A percentile compares a stretch with the other conserved stretches of the same genome.
Conservation (phyloP, 345 rosid species). For the Gossypium turneri region DNA sequence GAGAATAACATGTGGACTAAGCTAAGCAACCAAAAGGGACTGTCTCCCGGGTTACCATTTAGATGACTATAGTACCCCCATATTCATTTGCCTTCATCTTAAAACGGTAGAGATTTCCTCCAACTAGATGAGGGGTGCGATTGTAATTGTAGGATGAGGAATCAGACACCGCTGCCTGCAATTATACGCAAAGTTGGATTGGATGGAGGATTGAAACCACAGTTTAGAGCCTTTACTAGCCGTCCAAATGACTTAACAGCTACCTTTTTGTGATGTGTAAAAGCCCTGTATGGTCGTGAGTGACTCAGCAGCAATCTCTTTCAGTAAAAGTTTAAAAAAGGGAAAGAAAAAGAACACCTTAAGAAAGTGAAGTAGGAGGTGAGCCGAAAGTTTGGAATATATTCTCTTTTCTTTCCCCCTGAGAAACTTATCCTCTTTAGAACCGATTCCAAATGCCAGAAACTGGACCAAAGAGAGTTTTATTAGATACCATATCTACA, state of each 20-base stretch:
- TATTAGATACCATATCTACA: not conserved
- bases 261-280: not conserved
- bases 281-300: not conserved
- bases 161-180: conserved; percentile 38
- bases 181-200: conserved; percentile 41
- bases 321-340: too few relatives aligned
- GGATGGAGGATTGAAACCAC: not conserved
- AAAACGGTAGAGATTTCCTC: not conserved
- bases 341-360: not conserved
- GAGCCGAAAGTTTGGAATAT: conserved; percentile 12
- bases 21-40: conserved; percentile 2
- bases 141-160: conserved; percentile 28
- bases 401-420: not conserved
- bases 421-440: not conserved
- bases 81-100: not conserved
- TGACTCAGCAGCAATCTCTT: not conserved
- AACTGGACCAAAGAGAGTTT: not conserved
- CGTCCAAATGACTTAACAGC: conserved; percentile 21
- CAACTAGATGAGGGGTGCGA: conserved; percentile 11
- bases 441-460: not conserved
- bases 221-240: conserved; percentile 15
- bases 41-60: not conserved
- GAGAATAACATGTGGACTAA: conserved; percentile 6
- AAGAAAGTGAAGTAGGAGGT: not conserved
- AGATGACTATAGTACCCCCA: conserved; percentile 26